These are phyloP conservation scores for Arabis hirsuta DNA, from an alignment of 345 rosid species.

Conservation along the genomic window DNA sequence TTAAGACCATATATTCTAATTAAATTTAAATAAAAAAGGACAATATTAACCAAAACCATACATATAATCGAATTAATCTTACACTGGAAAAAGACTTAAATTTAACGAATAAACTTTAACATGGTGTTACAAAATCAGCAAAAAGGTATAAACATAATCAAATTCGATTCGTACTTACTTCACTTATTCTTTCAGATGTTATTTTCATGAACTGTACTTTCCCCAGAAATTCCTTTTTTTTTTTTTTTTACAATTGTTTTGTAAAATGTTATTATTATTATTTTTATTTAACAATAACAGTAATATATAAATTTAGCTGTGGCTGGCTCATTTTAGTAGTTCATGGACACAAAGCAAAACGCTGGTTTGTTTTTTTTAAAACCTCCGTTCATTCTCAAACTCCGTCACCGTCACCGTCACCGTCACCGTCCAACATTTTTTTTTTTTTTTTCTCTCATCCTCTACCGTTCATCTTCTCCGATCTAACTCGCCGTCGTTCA, in stretches of 20 bases:
- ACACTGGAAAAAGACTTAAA: not conserved
- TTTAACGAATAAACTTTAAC: not conserved
- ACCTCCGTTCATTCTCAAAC: constrained; percentile 27
- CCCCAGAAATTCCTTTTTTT: too few relatives aligned
- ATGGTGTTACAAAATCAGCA: not conserved
- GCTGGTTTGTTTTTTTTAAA: constrained; percentile 16
- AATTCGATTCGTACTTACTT: not conserved
- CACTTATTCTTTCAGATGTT: too few relatives aligned
- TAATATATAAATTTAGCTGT: too few relatives aligned
- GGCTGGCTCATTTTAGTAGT: too few relatives aligned
- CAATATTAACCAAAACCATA: constrained; percentile 3
- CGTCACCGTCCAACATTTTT: constrained; percentile 24
- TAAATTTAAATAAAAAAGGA: not conserved
- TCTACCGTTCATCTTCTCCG: constrained; percentile 36
- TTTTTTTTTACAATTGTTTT: too few relatives aligned
- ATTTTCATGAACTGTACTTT: too few relatives aligned
- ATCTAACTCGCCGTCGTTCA: constrained; percentile 23
- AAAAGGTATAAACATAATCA: not conserved
- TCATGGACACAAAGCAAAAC: constrained; percentile 2
- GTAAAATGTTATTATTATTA: too few relatives aligned
- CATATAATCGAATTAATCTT: not conserved
- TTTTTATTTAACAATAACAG: too few relatives aligned
- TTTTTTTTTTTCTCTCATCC: constrained; percentile 28
- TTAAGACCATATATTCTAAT: not conserved
- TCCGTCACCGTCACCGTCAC: constrained; percentile 45